phyloP scores from a whole-genome alignment of 257 asterid genomes.

The Ilex asprella region DNA sequence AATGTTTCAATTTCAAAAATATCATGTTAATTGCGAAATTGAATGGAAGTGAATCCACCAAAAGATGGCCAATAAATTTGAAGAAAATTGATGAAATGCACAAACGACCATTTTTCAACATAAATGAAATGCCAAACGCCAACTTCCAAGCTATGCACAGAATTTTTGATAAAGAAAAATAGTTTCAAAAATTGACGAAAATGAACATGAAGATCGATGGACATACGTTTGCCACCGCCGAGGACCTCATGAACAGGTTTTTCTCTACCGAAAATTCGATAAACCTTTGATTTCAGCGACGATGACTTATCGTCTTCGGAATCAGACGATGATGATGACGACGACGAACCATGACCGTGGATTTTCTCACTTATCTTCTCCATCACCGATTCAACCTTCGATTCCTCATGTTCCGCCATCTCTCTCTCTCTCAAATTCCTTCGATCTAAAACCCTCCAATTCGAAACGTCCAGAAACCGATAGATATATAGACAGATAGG shows the following conservation, averaged over 20 bases:
- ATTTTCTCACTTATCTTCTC: constrained; percentile 53
- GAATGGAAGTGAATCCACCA: neutral
- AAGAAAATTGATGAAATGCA: too few relatives aligned
- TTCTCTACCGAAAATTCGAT: constrained; percentile 72
- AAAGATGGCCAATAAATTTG: too few relatives aligned
- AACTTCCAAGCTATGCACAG: too few relatives aligned
- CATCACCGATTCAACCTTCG: constrained; percentile 38
- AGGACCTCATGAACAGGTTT: constrained; percentile 62
- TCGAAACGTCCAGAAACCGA: too few relatives aligned
- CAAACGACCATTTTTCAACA: too few relatives aligned
- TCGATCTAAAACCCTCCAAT: too few relatives aligned
- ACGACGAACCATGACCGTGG: constrained; percentile 34
- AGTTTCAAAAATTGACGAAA: neutral
- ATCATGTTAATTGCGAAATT: neutral
- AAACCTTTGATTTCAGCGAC: constrained; percentile 41
- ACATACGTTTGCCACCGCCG: constrained; percentile 80
- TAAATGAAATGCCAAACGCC: too few relatives aligned
- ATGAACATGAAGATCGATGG: neutral
- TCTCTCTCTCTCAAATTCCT: neutral
- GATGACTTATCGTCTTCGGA: constrained; percentile 43
- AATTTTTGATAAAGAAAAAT: neutral
- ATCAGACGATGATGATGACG: constrained; percentile 41
- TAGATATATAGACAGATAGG: too few relatives aligned
- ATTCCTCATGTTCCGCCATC: constrained; percentile 71
- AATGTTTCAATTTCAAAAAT: neutral